Base-by-base conservation (phyloP, 2,329 filamentous ascomycete genomes). In the Metarhizium humberi region DNA sequence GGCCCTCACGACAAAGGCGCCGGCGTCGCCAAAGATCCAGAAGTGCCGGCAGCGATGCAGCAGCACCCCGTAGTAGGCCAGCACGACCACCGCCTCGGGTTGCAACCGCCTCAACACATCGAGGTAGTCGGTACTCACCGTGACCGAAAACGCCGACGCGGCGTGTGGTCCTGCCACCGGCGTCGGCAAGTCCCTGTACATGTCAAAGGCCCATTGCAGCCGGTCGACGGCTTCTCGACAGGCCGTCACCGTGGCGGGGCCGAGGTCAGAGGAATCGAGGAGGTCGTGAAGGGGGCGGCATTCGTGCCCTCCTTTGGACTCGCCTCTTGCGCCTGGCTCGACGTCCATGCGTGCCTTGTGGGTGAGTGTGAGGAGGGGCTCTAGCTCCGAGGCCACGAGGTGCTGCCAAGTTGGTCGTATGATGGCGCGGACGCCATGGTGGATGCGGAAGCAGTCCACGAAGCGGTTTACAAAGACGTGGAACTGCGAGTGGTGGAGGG, bases 51-150 rank as follows among this genome's bases (percentile, higher is more conserved):
- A 71, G 14, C 66, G 67, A 57, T 78, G 73, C n/a, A 79, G 64
- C 46, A 80, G 60, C 4, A 78, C 69, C 11, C 75, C 76, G 56
- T 78, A 79, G 59, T 79, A 72, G 6, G 75, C 76, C 25, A 81
- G 63, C 6, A 80, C 69, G 11, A 77, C 65, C 29, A 80, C 64
- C 7, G 73, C 73, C 50, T 74, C 73, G 0, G 73, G 71, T 0
- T 66, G 64, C n/a, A 67, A 61, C 32, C 67, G 66, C 16, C 65
- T 63, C 34, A 75, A 60, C 18, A 69, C 61, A 7, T 71, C 66
- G 45, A 71, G 61, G 50, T 68, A 75, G 16, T 66, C 67, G 3
- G 61, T 57, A 3, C 66, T 61, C 3, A 73, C 60, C 18, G 66
- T 56, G 3, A 70, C 66, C 10, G 65, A 65, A 50, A 71, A 71